Evolutionary conservation across 257 asterid genomes (phyloP).

Genomic region (Solanum sitiens): DNA sequence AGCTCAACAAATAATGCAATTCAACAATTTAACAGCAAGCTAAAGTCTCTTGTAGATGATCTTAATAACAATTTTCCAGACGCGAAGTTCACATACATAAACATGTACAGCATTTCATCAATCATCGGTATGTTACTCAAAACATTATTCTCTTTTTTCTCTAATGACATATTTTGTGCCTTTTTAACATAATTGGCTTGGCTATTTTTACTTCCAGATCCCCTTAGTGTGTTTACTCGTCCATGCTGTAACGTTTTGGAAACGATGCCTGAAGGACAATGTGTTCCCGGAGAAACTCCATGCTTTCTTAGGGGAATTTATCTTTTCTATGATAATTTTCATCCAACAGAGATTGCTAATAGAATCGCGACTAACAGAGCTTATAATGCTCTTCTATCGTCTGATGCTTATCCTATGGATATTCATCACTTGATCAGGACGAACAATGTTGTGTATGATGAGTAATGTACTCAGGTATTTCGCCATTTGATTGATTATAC

Average conservation of each 20-base stretch:
- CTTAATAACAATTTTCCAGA: slow-evolving; percentile 14
- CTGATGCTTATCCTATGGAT: slow-evolving; percentile 28
- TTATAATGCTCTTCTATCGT: slow-evolving; percentile 1
- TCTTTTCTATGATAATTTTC: slow-evolving; percentile 18
- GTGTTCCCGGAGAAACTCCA: slow-evolving; percentile 3
- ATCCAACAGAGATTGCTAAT: slow-evolving; percentile 14
- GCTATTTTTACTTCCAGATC: background rate
- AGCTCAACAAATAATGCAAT: slow-evolving; percentile 19
- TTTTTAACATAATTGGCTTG: background rate
- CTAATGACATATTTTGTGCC: background rate
- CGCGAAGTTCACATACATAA: slow-evolving; percentile 37
- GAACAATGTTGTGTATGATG: background rate
- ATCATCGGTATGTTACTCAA: slow-evolving; percentile 6
- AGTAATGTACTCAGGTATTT: background rate
- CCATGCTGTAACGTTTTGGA: slow-evolving; percentile 27
- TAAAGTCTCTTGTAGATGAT: slow-evolving; percentile 21
- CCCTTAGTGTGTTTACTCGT: background rate
- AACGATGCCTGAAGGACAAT: slow-evolving; percentile 5
- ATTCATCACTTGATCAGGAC: slow-evolving; percentile 14
- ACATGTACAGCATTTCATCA: slow-evolving; percentile 32
- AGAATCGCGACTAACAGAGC: slow-evolving; percentile 13
- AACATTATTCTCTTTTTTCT: background rate
- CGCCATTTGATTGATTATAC: background rate
- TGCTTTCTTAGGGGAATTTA: slow-evolving; percentile 20
- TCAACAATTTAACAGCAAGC: slow-evolving; percentile 17